Evolutionary conservation across 495 filamentous ascomycete species (phyloP), one percentile per base, ranked within the genome.

Genomic region (Cladorrhinum samala): DNA sequence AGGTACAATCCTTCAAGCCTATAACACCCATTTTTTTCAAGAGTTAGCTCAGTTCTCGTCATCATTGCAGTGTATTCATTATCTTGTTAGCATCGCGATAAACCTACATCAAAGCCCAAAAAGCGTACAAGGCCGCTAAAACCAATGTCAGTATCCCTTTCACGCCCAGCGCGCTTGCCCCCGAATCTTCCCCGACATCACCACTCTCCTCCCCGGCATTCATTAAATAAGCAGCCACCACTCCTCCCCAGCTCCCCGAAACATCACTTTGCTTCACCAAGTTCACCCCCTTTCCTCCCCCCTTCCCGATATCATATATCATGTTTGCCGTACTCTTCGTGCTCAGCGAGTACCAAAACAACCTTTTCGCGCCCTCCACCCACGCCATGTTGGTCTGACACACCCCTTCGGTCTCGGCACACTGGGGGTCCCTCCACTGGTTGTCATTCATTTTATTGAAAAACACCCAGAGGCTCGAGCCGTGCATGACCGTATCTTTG

Each of bases 381-480:
- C 62, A 68, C 46, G 70, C 64, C 53, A 68, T 67, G 42, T 77
- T 77, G 39, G 57, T 60, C 61, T 78, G 75, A 43, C 72, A 78
- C 6, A 64, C 54, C 3, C 62, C 66, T n/a, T 60, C 54, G 24
- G 56, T 56, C 5, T 20, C 36, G 0, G 30, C 41, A 43, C 58
- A 68, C 33, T 55, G 30, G 13, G 58, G 49, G 17, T 60, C 57
- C 13, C 9, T 44, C 46, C 57, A 64, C 37, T 21, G 19, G n/a
- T 58, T 57, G 20, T 62, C 55, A 16, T 47, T 42, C 62, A 65
- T 62, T 18, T 63, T 62, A 58, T 80, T 75, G 59, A 74, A 80
- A 45, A 79, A 82, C 0, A 62, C 67, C 77, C 78, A 82, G 47
- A 78, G 68, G 17, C 67, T 75, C 1, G 71, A 69, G 1, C 75